phyloP scores from a whole-genome alignment of 257 asterid species.

The Lycium barbarum region DNA sequence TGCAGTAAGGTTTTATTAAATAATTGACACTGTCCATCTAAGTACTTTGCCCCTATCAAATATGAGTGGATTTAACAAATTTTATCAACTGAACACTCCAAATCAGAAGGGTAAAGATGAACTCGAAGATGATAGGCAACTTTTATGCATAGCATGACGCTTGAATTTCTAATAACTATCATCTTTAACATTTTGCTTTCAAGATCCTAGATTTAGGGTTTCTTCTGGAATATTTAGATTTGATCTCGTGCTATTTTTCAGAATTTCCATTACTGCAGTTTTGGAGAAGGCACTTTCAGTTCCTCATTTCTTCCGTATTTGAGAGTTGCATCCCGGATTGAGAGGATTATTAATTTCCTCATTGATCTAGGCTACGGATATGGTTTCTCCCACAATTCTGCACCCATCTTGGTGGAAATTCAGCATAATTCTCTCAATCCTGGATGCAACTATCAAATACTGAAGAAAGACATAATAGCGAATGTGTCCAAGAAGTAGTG shows the following conservation, averaged over 20 bases:
- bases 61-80: not conserved
- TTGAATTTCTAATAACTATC: not conserved
- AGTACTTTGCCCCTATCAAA: not conserved
- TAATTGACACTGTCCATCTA: not conserved
- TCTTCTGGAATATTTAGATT: not conserved
- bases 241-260: not conserved
- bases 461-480: not conserved
- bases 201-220: not conserved
- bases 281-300: not conserved
- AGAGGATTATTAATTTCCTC: not conserved
- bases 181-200: not conserved
- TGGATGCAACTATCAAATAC: not conserved
- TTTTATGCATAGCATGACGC: not conserved
- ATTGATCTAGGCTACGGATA: not conserved
- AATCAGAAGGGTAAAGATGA: not conserved
- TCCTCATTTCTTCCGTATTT: not conserved
- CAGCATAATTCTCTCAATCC: not conserved
- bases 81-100: not conserved
- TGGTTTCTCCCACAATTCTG: constrained; percentile 20
- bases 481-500: not conserved
- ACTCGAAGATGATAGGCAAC: not conserved
- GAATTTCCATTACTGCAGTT: not conserved
- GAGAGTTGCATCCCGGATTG: not conserved
- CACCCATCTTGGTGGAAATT: not conserved
- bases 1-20: not conserved